phyloP scores from a whole-genome alignment of 805 yeast genomes.

The Monosporozyma servazzii region DNA sequence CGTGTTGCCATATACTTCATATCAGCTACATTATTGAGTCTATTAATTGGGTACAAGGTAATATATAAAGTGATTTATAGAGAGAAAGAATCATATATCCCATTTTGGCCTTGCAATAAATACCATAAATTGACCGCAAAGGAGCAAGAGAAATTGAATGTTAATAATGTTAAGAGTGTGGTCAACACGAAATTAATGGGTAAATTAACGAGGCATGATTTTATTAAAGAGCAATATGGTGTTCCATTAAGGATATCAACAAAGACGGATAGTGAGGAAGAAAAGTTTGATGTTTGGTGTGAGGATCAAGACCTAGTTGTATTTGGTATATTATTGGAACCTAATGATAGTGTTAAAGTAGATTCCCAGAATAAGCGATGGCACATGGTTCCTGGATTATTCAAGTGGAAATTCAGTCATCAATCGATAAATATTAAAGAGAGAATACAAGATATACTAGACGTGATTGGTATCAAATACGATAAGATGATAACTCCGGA shows the following conservation, averaged over 20 bases:
- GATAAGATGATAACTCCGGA: slow-evolving; percentile 23
- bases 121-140: slow-evolving; percentile 17
- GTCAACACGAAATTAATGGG: slow-evolving; percentile 18
- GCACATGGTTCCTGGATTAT: slow-evolving; percentile 20
- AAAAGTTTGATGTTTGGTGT: slow-evolving; percentile 24
- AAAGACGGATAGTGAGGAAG: slow-evolving; percentile 6
- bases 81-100: slow-evolving; percentile 20
- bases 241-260: slow-evolving; percentile 21
- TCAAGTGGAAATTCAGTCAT: slow-evolving; percentile 21
- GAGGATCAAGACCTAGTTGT: slow-evolving; percentile 26
- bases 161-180: slow-evolving; percentile 11
- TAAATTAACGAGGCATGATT: slow-evolving; percentile 21
- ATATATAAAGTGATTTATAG: slow-evolving; percentile 23
- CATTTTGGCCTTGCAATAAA: slow-evolving; percentile 19
- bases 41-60: slow-evolving; percentile 21
- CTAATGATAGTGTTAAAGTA: slow-evolving; percentile 5
- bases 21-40: slow-evolving; percentile 11
- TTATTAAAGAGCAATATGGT: slow-evolving; percentile 27
- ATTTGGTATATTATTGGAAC: slow-evolving; percentile 19
- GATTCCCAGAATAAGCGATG: slow-evolving; percentile 8
- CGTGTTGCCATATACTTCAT: slow-evolving; percentile 11
- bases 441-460: slow-evolving; percentile 10
- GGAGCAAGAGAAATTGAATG: slow-evolving; percentile 17
- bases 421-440: slow-evolving; percentile 16
- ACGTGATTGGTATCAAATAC: slow-evolving; percentile 17